These are phyloP conservation scores for Luvunga scandens DNA, from an alignment of 345 rosid genomes.

Conservation along the genomic window DNA sequence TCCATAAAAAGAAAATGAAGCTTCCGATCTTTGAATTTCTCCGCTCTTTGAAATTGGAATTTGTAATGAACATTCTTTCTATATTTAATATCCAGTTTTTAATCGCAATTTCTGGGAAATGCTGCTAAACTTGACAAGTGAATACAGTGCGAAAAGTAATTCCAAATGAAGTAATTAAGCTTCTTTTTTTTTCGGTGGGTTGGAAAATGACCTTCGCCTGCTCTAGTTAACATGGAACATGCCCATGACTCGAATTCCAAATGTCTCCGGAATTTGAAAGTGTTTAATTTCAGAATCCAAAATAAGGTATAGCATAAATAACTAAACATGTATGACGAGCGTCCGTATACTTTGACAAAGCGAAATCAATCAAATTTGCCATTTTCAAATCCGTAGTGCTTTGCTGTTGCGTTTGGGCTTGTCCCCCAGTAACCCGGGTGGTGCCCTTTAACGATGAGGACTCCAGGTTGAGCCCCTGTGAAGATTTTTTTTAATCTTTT, in stretches of 20 bases:
- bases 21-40: not conserved
- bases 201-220: not conserved
- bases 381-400: too few species aligned
- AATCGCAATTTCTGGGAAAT: not conserved
- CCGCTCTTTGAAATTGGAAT: not conserved
- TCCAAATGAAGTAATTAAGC: not conserved
- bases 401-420: too few species aligned
- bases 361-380: too few species aligned
- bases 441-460: too few species aligned
- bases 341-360: too few species aligned
- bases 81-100: not conserved
- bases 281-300: too few species aligned
- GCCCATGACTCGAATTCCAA: not conserved
- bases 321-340: too few species aligned
- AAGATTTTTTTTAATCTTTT: too few species aligned
- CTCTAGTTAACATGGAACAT: not conserved
- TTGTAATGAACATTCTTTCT: not conserved
- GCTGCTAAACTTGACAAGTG: not conserved
- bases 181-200: not conserved
- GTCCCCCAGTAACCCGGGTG: too few species aligned
- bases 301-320: too few species aligned
- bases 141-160: not conserved
- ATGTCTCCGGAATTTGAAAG: not conserved
- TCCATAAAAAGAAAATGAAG: not conserved
- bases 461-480: too few species aligned